Evolutionary conservation across 1,139 yeast genomes (phyloP), one percentile per base, ranked within the genome.

Genomic region (Yamadazyma siamensis): DNA sequence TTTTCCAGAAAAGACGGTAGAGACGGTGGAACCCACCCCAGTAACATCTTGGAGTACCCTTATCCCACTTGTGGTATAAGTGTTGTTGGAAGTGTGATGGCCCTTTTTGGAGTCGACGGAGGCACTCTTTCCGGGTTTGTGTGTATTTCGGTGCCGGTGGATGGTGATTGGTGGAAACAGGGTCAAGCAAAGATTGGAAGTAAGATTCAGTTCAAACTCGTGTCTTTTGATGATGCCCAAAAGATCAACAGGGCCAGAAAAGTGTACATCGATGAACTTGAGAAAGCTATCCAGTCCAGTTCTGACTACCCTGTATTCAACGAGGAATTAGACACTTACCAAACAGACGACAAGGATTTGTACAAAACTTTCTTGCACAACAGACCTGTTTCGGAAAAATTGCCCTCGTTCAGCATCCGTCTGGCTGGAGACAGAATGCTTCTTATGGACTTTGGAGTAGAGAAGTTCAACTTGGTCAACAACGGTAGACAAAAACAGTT

Each of bases 1-100:
- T 59, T 59, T 30, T 44, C 54, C 4, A 44, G 65, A 38, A 14
- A 34, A 1, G 27, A 44, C 30, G 65, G 65, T 15, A 59, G 56
- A 12, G 65, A 59, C 39, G 65, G 65, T 16, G 65, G 65, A 12
- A 50, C 61, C 10, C 65, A 59, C 41, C 65, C 65, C 15, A 49
- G 57, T 39, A 59, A 59, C 34, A 49, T 59, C 13, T 38, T 59
- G 13, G 65, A 59, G 31, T 59, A 56, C 35, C 57, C 59, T 2
- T 60, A 59, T 31, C 62, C 65, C 12, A 47, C 58, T 3, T 53
- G 65, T 40, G 65, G 65, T 14, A 36, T 59, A 11, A 55, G 61
- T 42, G 50, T 57, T 5, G 63, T 59, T 25, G 65, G 65, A 9
- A 49, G 50, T 20, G 46, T 41, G 8, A 48, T 56, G 47, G 50